phyloP scores from a whole-genome alignment of 2,329 filamentous ascomycete genomes.

The Diaporthe batatas region DNA sequence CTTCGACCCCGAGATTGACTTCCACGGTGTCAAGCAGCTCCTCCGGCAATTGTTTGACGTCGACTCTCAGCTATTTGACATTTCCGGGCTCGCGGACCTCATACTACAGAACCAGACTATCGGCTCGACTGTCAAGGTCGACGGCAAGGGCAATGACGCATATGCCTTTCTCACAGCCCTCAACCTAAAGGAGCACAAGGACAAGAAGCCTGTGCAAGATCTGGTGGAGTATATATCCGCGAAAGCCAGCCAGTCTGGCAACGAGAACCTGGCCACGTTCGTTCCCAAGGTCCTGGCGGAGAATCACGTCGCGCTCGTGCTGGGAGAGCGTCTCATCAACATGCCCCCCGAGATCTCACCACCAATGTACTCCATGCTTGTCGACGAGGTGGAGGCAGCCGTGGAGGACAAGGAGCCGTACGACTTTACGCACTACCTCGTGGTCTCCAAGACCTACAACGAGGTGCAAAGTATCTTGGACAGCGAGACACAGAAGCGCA shows the following conservation, averaged over 20 bases:
- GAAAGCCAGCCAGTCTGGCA: conserved; percentile 64
- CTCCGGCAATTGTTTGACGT: conserved; percentile 93
- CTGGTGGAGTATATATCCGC: conserved; percentile 78
- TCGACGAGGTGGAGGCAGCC: conserved; percentile 90
- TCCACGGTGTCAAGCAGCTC: conserved; percentile 92
- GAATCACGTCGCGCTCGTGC: conserved; percentile 81
- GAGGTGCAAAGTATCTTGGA: conserved; percentile 88
- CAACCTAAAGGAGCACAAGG: conserved; percentile 83
- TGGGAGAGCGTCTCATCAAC: conserved; percentile 96
- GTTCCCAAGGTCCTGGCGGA: conserved; percentile 70
- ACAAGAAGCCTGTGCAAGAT: conserved; percentile 78
- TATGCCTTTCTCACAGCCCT: conserved; percentile 93
- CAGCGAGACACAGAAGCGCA: conserved; percentile 76
- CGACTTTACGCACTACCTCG: conserved; percentile 91
- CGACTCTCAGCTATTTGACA: conserved; percentile 86
- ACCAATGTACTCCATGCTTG: conserved; percentile 93
- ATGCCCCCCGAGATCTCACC: conserved; percentile 94
- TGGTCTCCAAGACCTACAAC: conserved; percentile 91
- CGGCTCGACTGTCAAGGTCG: conserved; percentile 96
- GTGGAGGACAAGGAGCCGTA: conserved; percentile 93
- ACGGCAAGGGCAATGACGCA: conserved; percentile 91
- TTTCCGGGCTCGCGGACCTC: conserved; percentile 87
- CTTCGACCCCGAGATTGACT: conserved; percentile 89
- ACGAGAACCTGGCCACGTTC: conserved; percentile 67
- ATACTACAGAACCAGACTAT: conserved; percentile 89